Evolutionary conservation across 2,329 filamentous ascomycete species (phyloP).

Genomic region (Paracoccidioides brasiliensis): DNA sequence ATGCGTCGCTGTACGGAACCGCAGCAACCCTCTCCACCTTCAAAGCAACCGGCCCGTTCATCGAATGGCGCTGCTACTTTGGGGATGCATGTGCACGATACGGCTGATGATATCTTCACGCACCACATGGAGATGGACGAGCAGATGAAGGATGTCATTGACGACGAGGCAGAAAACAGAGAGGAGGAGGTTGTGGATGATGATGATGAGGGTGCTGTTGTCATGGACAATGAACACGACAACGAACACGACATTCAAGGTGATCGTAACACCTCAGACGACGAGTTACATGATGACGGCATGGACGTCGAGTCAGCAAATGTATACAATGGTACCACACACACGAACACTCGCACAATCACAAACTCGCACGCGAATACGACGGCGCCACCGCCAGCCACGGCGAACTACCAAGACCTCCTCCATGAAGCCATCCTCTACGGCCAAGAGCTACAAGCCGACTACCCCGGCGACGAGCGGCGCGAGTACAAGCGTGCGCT

Average conservation of each 20-base stretch:
- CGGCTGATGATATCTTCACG: slow-evolving; percentile 34
- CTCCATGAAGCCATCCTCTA: slow-evolving; percentile 62
- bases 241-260: slow-evolving; percentile 33
- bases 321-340: not conserved
- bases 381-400: slow-evolving; percentile 30
- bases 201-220: slow-evolving; percentile 31
- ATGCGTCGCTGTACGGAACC: slow-evolving; percentile 61
- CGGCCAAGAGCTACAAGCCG: slow-evolving; percentile 61
- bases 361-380: slow-evolving; percentile 37
- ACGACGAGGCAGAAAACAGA: slow-evolving; percentile 29
- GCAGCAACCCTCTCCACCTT: slow-evolving; percentile 27
- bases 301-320: slow-evolving; percentile 22
- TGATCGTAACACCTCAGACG: slow-evolving; percentile 33
- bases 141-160: slow-evolving; percentile 29
- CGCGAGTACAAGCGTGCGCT: slow-evolving; percentile 60
- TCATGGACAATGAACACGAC: slow-evolving; percentile 40
- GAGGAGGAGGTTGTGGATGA: slow-evolving; percentile 26
- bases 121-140: slow-evolving; percentile 48
- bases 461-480: slow-evolving; percentile 61
- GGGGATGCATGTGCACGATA: slow-evolving; percentile 17
- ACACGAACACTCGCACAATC: not conserved
- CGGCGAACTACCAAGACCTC: slow-evolving; percentile 37
- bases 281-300: slow-evolving; percentile 37
- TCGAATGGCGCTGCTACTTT: slow-evolving; percentile 24
- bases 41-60: slow-evolving; percentile 24